Base-by-base conservation (phyloP, 2,329 filamentous ascomycete genomes). In the Corynespora cassiicola region DNA sequence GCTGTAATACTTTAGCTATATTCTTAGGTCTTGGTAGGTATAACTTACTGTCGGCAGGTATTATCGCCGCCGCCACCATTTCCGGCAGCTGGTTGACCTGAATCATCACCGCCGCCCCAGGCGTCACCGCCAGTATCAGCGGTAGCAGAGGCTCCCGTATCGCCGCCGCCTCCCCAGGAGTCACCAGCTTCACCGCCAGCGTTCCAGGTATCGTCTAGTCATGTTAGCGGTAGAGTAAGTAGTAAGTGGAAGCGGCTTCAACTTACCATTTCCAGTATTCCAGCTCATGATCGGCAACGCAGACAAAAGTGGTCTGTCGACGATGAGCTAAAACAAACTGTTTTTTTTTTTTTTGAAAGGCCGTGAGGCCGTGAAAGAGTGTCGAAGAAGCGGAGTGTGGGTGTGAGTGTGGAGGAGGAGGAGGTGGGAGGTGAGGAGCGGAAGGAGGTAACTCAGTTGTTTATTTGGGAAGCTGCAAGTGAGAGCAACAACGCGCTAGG, bases 11-110 rank as follows among this genome's bases (percentile, higher is more conserved):
- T 52, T 73, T 25, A 72, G 66, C 37, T 41, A 15, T 8, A 6
- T 22, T 7, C n/a, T 26, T 7, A 21, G 24, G 10, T 10, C 31
- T 17, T 10, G 10, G 15, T 14, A 24, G 16, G 9, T 19, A 36
- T 24, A 18, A 66, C 70, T 66, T 42, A 74, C 72, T 64, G 63
- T 50, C 68, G 70, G 47, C 73, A 75, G 24, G 58, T 42, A 39
- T 56, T 61, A 26, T 45, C 44, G 31, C 45, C 57, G 25, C 39
- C 56, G 12, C 21, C 51, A 19, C 31, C 48, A 21, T 55, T 64
- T 26, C 45, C 47, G 28, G 27, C 47, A 31, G 36, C 39, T 33
- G 28, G 47, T 25, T 26, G 47, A 12, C 31, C 47, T 11, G 42
- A 42, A 20, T 40, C 41, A 11, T 38, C 43, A 20, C 39, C 45